A percentile compares a stretch with the other conserved stretches of the same genome.
Evolutionary conservation across 176 grass and related monocot genomes (phyloP).

Genomic region (Zizania latifolia): DNA sequence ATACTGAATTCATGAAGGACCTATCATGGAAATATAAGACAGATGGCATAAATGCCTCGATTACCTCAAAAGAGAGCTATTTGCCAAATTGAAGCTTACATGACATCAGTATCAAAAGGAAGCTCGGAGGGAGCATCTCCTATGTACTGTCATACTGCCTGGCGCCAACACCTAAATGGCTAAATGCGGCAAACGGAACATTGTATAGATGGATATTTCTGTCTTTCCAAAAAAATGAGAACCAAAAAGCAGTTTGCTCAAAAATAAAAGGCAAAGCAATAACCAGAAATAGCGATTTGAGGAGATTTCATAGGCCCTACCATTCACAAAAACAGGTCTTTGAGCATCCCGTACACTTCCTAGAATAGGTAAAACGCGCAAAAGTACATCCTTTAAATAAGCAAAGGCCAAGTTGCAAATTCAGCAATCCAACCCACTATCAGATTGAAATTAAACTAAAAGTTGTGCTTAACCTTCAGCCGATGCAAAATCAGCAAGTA

Average conservation of each 20-base stretch:
- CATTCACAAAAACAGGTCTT: conserved; percentile 87
- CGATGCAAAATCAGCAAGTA: conserved; percentile 87
- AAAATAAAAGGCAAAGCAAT: not conserved
- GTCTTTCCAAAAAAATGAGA: conserved; percentile 9
- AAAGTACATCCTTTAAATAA: conserved; percentile 83
- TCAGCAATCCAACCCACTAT: conserved; percentile 38
- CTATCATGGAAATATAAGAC: conserved; percentile 35
- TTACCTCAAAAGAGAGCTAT: conserved; percentile 4
- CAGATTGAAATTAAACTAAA: conserved; percentile 26
- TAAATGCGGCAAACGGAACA: conserved; percentile 62
- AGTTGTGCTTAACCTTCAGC: conserved; percentile 66
- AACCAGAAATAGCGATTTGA: conserved; percentile 23
- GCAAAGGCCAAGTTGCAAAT: conserved; percentile 43
- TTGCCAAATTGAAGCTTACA: conserved; percentile 54
- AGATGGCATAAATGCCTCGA: conserved; percentile 18
- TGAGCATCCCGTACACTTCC: conserved; percentile 83
- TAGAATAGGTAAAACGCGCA: conserved; percentile 91
- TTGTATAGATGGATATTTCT: not conserved
- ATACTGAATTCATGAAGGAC: conserved; percentile 99
- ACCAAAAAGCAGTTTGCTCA: not conserved
- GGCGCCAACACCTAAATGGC: conserved; percentile 97
- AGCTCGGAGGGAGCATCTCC: conserved; percentile 62
- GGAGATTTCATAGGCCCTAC: conserved; percentile 49
- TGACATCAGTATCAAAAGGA: conserved; percentile 81
- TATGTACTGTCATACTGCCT: conserved; percentile 84